phyloP scores from a whole-genome alignment of 2,329 filamentous ascomycete species.

The Raffaelea albimanens region DNA sequence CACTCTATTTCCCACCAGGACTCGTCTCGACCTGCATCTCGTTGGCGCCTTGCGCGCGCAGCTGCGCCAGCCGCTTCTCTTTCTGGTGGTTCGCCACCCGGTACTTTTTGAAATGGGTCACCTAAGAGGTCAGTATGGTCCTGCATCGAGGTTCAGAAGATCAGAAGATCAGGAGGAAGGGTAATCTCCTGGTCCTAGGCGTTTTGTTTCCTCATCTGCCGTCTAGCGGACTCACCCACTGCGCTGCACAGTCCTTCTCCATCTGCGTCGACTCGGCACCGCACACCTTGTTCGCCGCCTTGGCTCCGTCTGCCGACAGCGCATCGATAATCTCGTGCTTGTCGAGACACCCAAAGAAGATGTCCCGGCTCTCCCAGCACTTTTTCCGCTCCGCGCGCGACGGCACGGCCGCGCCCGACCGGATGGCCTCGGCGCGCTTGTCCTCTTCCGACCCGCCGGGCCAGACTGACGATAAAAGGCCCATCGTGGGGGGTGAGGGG shows the following conservation, averaged over 20 bases:
- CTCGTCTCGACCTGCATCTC: conserved; percentile 32
- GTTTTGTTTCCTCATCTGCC: too few relatives aligned
- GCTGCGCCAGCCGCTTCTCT: conserved; percentile 64
- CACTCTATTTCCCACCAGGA: conserved; percentile 8
- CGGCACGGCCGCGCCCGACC: conserved; percentile 60
- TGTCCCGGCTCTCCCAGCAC: conserved; percentile 87
- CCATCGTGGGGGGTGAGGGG: conserved; percentile 35
- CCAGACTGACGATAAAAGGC: conserved; percentile 31
- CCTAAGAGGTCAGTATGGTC: conserved; percentile 39
- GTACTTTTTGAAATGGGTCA: conserved; percentile 97
- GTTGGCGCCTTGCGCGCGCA: conserved; percentile 63
- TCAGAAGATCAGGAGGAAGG: too few relatives aligned
- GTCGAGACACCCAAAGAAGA: conserved; percentile 83
- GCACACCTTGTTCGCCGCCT: conserved; percentile 29
- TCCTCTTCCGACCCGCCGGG: conserved; percentile 23
- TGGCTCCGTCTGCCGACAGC: conserved; percentile 31
- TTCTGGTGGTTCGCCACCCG: conserved; percentile 87
- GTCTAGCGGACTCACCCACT: conserved; percentile 61
- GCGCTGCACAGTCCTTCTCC: conserved; percentile 75
- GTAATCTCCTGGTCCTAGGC: too few relatives aligned
- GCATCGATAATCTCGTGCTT: conserved; percentile 69
- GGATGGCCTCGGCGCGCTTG: conserved; percentile 44
- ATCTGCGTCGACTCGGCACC: conserved; percentile 44
- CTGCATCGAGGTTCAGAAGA: too few relatives aligned
- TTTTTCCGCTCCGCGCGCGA: conserved; percentile 68